A percentile compares a stretch with the other conserved stretches of the same genome.
These are phyloP conservation scores for Gymnopilus dilepis DNA, from an alignment of 768 basidiomycete species.

Conservation along the genomic window DNA sequence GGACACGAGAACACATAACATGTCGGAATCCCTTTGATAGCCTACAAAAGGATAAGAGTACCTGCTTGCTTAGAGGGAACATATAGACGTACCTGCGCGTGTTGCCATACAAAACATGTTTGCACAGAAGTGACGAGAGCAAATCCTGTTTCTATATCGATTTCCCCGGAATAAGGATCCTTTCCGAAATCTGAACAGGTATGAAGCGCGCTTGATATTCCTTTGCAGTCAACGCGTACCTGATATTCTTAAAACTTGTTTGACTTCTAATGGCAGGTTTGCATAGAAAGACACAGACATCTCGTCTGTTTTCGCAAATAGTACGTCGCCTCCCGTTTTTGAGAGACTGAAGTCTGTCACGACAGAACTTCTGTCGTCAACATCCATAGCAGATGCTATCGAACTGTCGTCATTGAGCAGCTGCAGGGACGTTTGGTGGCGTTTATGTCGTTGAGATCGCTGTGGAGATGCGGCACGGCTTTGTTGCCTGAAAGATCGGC, in stretches of 20 bases:
- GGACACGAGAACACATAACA: conserved; percentile 87
- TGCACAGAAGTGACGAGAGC: conserved; percentile 72
- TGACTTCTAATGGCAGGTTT: conserved; percentile 73
- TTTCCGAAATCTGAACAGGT: conserved; percentile 61
- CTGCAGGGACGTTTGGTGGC: conserved; percentile 45
- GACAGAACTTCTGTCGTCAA: conserved; percentile 57
- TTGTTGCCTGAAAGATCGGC: conserved; percentile 50
- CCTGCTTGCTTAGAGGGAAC: not conserved
- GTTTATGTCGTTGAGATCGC: conserved; percentile 35
- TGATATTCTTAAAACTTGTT: conserved; percentile 69
- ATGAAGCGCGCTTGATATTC: conserved; percentile 15
- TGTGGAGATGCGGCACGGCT: conserved; percentile 29
- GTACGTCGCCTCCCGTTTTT: conserved; percentile 43
- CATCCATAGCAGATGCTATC: conserved; percentile 64
- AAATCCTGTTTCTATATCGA: conserved; percentile 76
- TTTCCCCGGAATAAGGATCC: conserved; percentile 70
- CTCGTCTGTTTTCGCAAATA: conserved; percentile 79
- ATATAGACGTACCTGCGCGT: conserved; percentile 58
- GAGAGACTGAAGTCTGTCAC: conserved; percentile 41
- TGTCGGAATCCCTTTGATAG: conserved; percentile 73
- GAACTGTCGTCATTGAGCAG: conserved; percentile 45
- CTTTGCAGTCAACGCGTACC: conserved; percentile 45
- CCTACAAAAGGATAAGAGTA: conserved; percentile 35
- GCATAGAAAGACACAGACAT: conserved; percentile 71
- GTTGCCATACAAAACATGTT: conserved; percentile 87